Evolutionary conservation across 2,329 filamentous ascomycete genomes (phyloP).

Genomic region (Chrysosporium keratinophilum): DNA sequence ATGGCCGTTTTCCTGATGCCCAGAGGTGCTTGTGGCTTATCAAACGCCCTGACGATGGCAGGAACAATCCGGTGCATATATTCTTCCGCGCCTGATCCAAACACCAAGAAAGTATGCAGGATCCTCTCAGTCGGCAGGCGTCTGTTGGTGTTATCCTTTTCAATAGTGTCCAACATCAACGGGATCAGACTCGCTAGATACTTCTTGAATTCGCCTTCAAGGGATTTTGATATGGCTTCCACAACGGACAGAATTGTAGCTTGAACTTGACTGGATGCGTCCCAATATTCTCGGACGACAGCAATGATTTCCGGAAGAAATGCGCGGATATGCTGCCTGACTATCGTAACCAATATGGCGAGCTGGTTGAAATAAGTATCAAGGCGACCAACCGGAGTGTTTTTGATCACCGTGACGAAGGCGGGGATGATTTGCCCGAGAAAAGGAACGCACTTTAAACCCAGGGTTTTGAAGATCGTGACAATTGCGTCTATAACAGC

Average conservation of each 20-base stretch:
- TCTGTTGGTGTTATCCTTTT: conserved; percentile 67
- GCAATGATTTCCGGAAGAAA: conserved; percentile 79
- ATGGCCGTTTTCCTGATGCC: conserved; percentile 80
- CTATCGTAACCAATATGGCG: conserved; percentile 83
- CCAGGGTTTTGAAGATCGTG: conserved; percentile 95
- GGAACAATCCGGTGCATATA: conserved; percentile 99
- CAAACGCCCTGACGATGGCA: conserved; percentile 86
- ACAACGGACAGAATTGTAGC: conserved; percentile 84
- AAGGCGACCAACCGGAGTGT: conserved; percentile 63
- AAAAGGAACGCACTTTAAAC: conserved; percentile 91
- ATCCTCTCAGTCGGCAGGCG: conserved; percentile 80
- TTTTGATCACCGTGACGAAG: conserved; percentile 79
- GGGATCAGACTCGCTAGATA: conserved; percentile 83
- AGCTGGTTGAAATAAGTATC: conserved; percentile 98
- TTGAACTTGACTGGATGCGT: conserved; percentile 66
- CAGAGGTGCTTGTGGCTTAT: conserved; percentile 70
- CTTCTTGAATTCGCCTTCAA: conserved; percentile 97
- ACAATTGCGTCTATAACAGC: conserved; percentile 95
- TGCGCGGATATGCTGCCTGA: conserved; percentile 88
- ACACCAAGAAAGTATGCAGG: conserved; percentile 88
- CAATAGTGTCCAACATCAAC: conserved; percentile 85
- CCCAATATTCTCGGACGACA: conserved; percentile 84
- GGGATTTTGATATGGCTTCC: conserved; percentile 82
- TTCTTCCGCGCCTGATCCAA: conserved; percentile 89
- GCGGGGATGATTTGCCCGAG: conserved; percentile 88